Base-by-base conservation (phyloP, 257 asterid genomes). In the Nicotiana paniculata region DNA sequence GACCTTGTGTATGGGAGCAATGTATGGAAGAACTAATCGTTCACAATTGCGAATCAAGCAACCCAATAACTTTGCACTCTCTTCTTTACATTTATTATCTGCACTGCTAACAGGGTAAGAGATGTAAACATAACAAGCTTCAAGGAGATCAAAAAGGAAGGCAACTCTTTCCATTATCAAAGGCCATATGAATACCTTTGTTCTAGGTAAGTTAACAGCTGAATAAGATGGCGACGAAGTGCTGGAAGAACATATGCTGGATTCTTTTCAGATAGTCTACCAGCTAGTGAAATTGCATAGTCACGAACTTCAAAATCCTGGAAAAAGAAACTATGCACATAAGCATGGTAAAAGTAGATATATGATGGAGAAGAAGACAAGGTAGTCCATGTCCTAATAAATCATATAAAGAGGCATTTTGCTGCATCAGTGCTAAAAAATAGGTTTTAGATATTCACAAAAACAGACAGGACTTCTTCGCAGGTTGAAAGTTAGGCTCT, bases 211-310 rank as follows among this genome's bases (percentile, higher is more conserved):
- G 97, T 96, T 87, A 96, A 89, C 87, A 96, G 86, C 80, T 96
- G 99, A 85, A 94, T 96, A 84, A 96, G 98, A 90, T 96, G 97
- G 83, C 99, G 97, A 69, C 99, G 99, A 43, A 96, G 98, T 84
- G 99, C 98, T 35, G 99, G 99, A 78, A 94, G 98, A 84, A 93
- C 99, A 84, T 96, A 94, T 79, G 98, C 99, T 77, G 99, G 99
- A 88, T 96, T 96, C 88, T 96, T 96, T 89, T 93, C 99, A 67
- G 99, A 96, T 67, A 96, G 90, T 82, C 99, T 94, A 80, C 99
- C 99, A 88, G 97, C 97, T 81, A 94, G 90, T 75, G 97, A 96
- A 85, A 96, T 96, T 81, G 98, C 97, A 57, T 87, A 89, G 84
- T 94, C 98, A 70, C 99, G 94, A 85, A 94, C 99, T 83, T 89